Percentiles rank a stretch among this genome's conserved stretches.
Conservation (phyloP, 345 rosid species). For the Kandelia obovata region DNA sequence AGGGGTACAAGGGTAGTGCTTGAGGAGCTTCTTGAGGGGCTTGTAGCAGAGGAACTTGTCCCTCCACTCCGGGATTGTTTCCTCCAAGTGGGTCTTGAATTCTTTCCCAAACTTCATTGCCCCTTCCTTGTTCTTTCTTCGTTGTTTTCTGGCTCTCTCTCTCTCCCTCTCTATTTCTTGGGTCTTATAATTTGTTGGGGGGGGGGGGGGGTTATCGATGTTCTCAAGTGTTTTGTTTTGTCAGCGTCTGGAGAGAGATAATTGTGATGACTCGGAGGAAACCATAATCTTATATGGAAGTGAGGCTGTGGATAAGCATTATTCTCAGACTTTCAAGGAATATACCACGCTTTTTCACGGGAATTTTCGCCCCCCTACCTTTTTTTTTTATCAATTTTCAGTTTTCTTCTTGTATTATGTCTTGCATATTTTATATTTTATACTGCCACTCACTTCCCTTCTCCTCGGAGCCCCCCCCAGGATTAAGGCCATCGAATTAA, state of each 20-base stretch:
- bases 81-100: conserved; percentile 82
- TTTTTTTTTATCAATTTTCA: neutral
- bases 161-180: neutral
- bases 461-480: neutral
- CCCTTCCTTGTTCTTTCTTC: neutral
- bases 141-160: neutral
- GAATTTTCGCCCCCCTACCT: too few relatives aligned
- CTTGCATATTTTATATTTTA: neutral
- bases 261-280: conserved; percentile 4
- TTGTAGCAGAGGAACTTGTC: conserved; percentile 94
- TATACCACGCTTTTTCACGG: neutral
- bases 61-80: conserved; percentile 90
- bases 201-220: too few relatives aligned
- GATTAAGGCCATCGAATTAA: too few relatives aligned
- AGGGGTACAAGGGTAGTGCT: conserved; percentile 43
- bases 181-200: too few relatives aligned
- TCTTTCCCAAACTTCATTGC: conserved; percentile 91
- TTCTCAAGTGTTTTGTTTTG: neutral
- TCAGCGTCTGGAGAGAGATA: neutral
- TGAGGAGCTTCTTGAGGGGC: conserved; percentile 82
- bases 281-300: conserved; percentile 22
- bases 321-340: neutral
- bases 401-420: neutral
- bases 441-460: neutral
- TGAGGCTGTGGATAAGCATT: neutral